Evolutionary conservation across 192 early-diverging fungal genomes (phyloP).

Genomic region (Phlyctochytrium planicorne): DNA sequence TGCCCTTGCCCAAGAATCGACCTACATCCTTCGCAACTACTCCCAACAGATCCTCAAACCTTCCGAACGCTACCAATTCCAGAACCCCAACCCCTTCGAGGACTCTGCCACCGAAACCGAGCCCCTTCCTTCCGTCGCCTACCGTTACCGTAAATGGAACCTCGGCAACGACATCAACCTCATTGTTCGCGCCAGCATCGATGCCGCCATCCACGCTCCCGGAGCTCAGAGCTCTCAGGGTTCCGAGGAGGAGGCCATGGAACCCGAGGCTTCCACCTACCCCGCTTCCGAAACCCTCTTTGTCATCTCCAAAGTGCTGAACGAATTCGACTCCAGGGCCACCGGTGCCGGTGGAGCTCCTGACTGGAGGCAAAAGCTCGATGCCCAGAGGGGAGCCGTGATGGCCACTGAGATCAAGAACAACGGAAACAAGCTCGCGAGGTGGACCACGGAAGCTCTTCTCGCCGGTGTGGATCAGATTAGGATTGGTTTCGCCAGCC

Average conservation of each 20-base stretch:
- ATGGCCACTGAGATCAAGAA: conserved; percentile 98
- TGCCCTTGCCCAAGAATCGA: conserved; percentile 84
- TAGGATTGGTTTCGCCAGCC: conserved; percentile 81
- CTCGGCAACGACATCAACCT: conserved; percentile 72
- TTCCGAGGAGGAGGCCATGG: conserved; percentile 38
- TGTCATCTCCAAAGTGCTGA: conserved; percentile 78
- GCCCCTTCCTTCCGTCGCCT: conserved; percentile 62
- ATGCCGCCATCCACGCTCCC: conserved; percentile 62
- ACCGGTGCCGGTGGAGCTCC: conserved; percentile 82
- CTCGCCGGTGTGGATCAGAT: conserved; percentile 87
- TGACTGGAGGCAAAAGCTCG: conserved; percentile 93
- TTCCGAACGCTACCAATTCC: conserved; percentile 50
- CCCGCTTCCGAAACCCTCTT: conserved; percentile 42
- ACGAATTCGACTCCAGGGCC: conserved; percentile 89
- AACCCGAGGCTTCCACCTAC: conserved; percentile 24
- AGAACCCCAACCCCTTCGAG: conserved; percentile 76
- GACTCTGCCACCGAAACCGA: conserved; percentile 42
- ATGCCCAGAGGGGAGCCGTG: conserved; percentile 92
- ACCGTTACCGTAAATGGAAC: conserved; percentile 87
- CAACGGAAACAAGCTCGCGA: conserved; percentile 90
- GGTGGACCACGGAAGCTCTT: conserved; percentile 93
- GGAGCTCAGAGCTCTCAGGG: conserved; percentile 25
- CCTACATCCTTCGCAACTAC: conserved; percentile 82
- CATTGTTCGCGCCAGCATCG: conserved; percentile 86
- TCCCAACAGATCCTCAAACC: conserved; percentile 71